phyloP scores from a whole-genome alignment of 2,329 filamentous ascomycete species.

The Penicillium frequentans region DNA sequence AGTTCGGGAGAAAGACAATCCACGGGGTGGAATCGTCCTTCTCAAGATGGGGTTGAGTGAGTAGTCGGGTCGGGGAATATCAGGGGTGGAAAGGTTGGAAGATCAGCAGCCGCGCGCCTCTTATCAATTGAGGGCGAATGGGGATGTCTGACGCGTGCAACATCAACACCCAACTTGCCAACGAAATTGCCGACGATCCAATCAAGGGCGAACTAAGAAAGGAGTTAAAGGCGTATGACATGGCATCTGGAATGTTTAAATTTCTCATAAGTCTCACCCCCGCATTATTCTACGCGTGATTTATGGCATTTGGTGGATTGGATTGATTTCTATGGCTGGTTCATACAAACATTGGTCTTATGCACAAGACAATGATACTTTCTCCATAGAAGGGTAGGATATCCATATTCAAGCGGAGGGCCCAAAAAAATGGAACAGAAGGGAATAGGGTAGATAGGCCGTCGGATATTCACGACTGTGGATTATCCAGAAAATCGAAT shows the following conservation, averaged over 20 bases:
- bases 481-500: not conserved
- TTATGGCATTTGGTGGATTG: not conserved
- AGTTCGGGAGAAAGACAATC: constrained; percentile 8
- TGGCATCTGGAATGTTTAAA: constrained; percentile 20
- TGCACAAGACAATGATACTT: not conserved
- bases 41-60: constrained; percentile 3
- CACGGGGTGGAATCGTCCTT: constrained; percentile 12
- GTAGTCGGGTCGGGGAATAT: constrained; percentile 17
- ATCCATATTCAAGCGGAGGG: not conserved
- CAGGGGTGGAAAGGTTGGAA: constrained; percentile 25
- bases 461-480: not conserved
- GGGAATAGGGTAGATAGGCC: not conserved
- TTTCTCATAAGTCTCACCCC: constrained; percentile 9
- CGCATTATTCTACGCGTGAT: constrained; percentile 9
- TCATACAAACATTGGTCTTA: not conserved
- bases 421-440: not conserved
- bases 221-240: not conserved
- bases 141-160: constrained; percentile 28
- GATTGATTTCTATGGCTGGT: constrained; percentile 7
- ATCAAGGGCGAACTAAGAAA: constrained; percentile 15
- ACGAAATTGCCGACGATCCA: constrained; percentile 2
- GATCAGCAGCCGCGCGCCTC: constrained; percentile 29
- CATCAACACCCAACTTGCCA: constrained; percentile 17
- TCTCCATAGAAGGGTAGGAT: not conserved
- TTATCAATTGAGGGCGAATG: constrained; percentile 27